Conservation (phyloP, 768 basidiomycete genomes). For the Kwoniella sp. region DNA sequence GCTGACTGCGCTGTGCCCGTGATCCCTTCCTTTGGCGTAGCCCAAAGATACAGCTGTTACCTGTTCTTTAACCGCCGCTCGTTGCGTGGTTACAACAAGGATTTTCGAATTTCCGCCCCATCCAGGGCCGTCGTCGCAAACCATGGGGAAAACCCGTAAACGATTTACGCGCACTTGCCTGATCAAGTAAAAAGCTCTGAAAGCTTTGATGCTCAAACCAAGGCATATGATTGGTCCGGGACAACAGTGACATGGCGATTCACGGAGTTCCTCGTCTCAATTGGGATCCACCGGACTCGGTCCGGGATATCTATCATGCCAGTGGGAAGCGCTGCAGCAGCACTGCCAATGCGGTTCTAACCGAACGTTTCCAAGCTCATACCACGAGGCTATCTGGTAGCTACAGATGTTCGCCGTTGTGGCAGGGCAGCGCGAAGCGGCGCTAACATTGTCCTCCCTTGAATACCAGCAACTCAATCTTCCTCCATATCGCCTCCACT, state of each 20-base stretch:
- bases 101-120: neutral
- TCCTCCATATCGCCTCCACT: too few relatives aligned
- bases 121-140: neutral
- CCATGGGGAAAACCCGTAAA: neutral
- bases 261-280: neutral
- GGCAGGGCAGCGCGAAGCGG: too few relatives aligned
- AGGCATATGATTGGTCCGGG: neutral
- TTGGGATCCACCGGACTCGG: neutral
- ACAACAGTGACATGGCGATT: neutral
- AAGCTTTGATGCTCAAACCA: neutral
- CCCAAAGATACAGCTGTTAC: neutral
- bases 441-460: too few relatives aligned
- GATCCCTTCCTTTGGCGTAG: neutral
- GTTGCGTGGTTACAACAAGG: neutral
- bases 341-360: neutral
- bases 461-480: too few relatives aligned
- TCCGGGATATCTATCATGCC: too few relatives aligned
- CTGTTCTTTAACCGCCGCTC: neutral
- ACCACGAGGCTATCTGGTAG: slow-evolving; percentile 1
- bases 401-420: too few relatives aligned
- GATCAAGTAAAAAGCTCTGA: neutral
- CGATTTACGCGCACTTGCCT: neutral
- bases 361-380: neutral
- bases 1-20: neutral
- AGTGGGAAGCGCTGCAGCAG: too few relatives aligned